Evolutionary conservation across 176 grass and related monocot species (phyloP), one percentile per base, ranked within the genome.

Genomic region (Avena eriantha): DNA sequence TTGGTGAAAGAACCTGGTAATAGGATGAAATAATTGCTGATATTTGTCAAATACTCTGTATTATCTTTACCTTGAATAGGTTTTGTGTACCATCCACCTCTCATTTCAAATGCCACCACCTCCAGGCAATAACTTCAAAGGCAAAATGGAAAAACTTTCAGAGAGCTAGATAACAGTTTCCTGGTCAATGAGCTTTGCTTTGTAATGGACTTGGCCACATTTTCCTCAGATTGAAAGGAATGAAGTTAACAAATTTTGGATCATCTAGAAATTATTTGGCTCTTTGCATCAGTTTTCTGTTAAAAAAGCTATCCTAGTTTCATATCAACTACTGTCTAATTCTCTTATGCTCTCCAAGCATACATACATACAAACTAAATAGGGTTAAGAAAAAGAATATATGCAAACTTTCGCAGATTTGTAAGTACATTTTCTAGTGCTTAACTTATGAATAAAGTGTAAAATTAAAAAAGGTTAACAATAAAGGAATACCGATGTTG

Each of bases 71-170:
- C 73, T 73, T 79, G 55, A 55, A 5, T 63, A 65, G 66, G 75
- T 73, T 73, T 84, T 73, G 43, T 31, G 43, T 49, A 75, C 87
- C 87, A 89, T 80, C 54, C 67, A 47, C 7, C 41, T 34, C 11
- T 41, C 51, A 73, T 45, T 21, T 19, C 56, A 53, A 31, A 65
- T 18, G 22, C 10, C 66, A 56, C 3, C 87, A 66, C 34, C 66
- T n/a, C 3, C 55, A 80, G 41, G 77, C 87, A 89, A 80, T 89
- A 89, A 74, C 87, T 89, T 80, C 43, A 89, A 80, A 82, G 3
- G 24, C 70, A 41, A 73, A 71, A 1, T 2, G 55, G 58, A 79
- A 60, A 71, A 71, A 79, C 15, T 72, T 73, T 88, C 10, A 80
- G 75, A 69, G 23, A 54, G 39, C 39, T 41, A 41, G 39, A 41